A percentile compares a stretch with the other conserved stretches of the same genome.
These are phyloP conservation scores for Chrysanthemum seticuspe DNA, from an alignment of 129 eudicot genomes.

Conservation along the genomic window DNA sequence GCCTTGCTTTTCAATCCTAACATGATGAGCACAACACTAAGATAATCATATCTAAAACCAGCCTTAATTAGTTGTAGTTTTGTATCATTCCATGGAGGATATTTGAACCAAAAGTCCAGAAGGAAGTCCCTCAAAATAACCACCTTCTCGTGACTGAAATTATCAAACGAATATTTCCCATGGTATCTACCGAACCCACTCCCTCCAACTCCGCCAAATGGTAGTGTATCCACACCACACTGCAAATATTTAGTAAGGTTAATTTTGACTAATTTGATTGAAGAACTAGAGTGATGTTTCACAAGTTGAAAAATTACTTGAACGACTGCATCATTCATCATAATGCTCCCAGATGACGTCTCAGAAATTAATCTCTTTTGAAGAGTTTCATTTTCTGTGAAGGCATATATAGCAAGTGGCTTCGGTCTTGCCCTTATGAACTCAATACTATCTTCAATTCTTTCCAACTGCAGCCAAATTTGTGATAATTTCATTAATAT, in stretches of 20 bases:
- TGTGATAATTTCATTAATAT: background rate
- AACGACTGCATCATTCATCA: slow-evolving; percentile 69
- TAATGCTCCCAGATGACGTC: slow-evolving; percentile 65
- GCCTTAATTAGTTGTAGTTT: slow-evolving; percentile 59
- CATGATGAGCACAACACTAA: slow-evolving; percentile 43
- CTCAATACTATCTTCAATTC: slow-evolving; percentile 63
- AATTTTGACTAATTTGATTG: background rate
- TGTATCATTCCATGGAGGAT: slow-evolving; percentile 74
- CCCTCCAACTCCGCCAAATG: slow-evolving; percentile 87
- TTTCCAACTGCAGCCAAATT: slow-evolving; percentile 54
- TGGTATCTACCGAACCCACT: slow-evolving; percentile 90
- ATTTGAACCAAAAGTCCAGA: slow-evolving; percentile 81
- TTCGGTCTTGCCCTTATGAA: slow-evolving; percentile 60
- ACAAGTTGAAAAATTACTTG: slow-evolving; percentile 42
- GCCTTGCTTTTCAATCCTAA: slow-evolving; percentile 63
- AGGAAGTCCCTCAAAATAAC: slow-evolving; percentile 41
- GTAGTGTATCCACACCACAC: slow-evolving; percentile 75
- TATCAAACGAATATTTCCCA: slow-evolving; percentile 82
- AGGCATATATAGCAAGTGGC: slow-evolving; percentile 68
- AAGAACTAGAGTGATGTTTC: background rate
- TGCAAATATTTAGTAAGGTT: slow-evolving; percentile 37
- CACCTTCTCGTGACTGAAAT: slow-evolving; percentile 74
- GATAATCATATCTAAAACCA: slow-evolving; percentile 59
- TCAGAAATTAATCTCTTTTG: slow-evolving; percentile 44
- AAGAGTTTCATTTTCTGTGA: slow-evolving; percentile 45